Conservation (phyloP, 768 basidiomycete genomes). For the Crucibulum laeve region DNA sequence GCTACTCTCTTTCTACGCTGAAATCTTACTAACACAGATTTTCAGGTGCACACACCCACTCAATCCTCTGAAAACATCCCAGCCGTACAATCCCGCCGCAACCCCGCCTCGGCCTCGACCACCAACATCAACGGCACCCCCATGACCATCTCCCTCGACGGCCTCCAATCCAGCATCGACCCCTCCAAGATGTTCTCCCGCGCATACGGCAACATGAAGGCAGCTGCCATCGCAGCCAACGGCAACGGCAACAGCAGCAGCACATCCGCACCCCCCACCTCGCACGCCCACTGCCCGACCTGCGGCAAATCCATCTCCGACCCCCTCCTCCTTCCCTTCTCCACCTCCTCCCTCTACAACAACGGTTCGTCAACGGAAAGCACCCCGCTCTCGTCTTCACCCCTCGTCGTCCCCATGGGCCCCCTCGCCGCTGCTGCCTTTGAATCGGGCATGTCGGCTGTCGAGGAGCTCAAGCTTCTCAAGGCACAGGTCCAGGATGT, state of each 20-base stretch:
- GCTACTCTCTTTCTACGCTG: no score
- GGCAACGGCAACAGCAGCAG: constrained; percentile 8
- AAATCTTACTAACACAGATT: no score
- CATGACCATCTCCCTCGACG: constrained; percentile 48
- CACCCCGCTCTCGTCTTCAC: constrained; percentile 47
- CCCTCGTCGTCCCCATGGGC: constrained; percentile 48
- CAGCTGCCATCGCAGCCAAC: constrained; percentile 10
- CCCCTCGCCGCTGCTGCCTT: constrained; percentile 59
- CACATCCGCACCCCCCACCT: constrained; percentile 36
- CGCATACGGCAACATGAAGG: constrained; percentile 20
- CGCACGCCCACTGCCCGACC: constrained; percentile 45
- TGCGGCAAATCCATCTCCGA: constrained; percentile 51
- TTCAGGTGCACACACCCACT: no score
- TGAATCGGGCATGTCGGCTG: constrained; percentile 64
- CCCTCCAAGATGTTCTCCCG: constrained; percentile 23
- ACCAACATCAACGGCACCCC: constrained; percentile 11
- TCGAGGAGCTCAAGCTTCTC: constrained; percentile 72
- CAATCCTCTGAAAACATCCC: no score
- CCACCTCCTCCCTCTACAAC: constrained; percentile 15
- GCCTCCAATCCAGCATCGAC: constrained; percentile 36
- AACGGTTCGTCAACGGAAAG: constrained; percentile 18
- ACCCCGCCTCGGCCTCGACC: constrained; percentile 9
- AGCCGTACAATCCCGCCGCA: constrained; percentile 8
- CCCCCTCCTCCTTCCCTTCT: constrained; percentile 27
- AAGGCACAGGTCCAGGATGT: constrained; percentile 85